Percentiles rank a stretch among this genome's conserved stretches.
These are phyloP conservation scores for Prunus kanzakura DNA, from an alignment of 306 rosid genomes.

Conservation along the genomic window DNA sequence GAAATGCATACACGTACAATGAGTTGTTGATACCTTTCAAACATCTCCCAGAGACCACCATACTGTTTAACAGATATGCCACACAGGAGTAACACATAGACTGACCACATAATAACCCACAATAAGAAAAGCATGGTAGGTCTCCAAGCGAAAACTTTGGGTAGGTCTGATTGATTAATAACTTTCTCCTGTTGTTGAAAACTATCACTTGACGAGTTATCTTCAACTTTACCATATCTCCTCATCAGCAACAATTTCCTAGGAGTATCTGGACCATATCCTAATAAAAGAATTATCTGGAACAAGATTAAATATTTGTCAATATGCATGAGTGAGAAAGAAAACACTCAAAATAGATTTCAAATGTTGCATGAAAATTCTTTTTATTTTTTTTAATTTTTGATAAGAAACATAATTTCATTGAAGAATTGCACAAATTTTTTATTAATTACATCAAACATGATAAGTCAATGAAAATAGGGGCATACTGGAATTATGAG, in stretches of 20 bases:
- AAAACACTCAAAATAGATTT: background rate
- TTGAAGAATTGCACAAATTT: background rate
- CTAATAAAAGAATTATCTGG: conserved; percentile 73
- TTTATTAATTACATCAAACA: background rate
- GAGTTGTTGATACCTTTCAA: conserved; percentile 59
- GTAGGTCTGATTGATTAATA: conserved; percentile 28
- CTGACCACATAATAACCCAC: conserved; percentile 69
- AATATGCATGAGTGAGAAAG: conserved; percentile 14
- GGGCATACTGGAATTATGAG: conserved; percentile 73
- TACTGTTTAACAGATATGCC: conserved; percentile 55
- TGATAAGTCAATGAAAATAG: conserved; percentile 13
- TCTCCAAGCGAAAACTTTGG: conserved; percentile 58
- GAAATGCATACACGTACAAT: conserved; percentile 5
- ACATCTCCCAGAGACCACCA: conserved; percentile 84
- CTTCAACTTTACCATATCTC: conserved; percentile 38
- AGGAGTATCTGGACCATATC: conserved; percentile 86
- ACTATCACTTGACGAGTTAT: conserved; percentile 35
- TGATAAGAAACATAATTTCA: background rate
- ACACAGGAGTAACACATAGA: conserved; percentile 71
- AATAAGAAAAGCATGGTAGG: conserved; percentile 46
- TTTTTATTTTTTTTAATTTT: background rate
- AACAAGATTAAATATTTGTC: conserved; percentile 22
- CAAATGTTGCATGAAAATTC: background rate
- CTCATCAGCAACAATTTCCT: conserved; percentile 52
- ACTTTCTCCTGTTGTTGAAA: conserved; percentile 36